Conservation (phyloP, 2,329 filamentous ascomycete species). For the Myriosclerotinia duriaeana region DNA sequence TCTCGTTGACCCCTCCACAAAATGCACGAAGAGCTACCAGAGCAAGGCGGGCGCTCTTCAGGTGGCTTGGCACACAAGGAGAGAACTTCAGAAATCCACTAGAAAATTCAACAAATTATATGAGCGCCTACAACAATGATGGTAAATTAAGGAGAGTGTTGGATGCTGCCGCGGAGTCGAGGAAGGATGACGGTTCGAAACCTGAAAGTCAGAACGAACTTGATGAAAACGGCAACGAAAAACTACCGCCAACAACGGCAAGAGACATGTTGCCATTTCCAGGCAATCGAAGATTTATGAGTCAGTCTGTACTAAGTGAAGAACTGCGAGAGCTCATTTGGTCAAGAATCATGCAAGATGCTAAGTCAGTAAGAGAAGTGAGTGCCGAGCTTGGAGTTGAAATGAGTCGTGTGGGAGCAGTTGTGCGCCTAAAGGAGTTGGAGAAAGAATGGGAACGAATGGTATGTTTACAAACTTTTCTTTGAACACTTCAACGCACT, state of each 20-base stretch:
- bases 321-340: conserved; percentile 65
- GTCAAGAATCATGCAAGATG: conserved; percentile 53
- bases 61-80: conserved; percentile 38
- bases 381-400: conserved; percentile 64
- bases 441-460: conserved; percentile 64
- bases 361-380: conserved; percentile 59
- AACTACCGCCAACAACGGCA: conserved; percentile 29
- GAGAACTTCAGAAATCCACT: conserved; percentile 36
- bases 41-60: conserved; percentile 36
- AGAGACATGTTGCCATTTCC: conserved; percentile 55
- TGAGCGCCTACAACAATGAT: conserved; percentile 37
- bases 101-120: conserved; percentile 39
- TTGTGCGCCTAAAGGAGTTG: conserved; percentile 66
- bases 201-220: conserved; percentile 16
- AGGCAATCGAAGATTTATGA: conserved; percentile 58
- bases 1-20: conserved; percentile 38
- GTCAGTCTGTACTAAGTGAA: conserved; percentile 63
- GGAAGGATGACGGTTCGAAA: conserved; percentile 9
- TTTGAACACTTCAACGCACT: conserved; percentile 24
- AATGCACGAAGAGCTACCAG: conserved; percentile 33
- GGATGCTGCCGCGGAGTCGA: conserved; percentile 12
- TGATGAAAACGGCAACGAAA: conserved; percentile 22
- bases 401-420: conserved; percentile 68
- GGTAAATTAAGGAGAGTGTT: conserved; percentile 37
- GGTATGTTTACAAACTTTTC: conserved; percentile 51